Evolutionary conservation across 1,139 yeast genomes (phyloP).

Genomic region (Geotrichum bryndzae): DNA sequence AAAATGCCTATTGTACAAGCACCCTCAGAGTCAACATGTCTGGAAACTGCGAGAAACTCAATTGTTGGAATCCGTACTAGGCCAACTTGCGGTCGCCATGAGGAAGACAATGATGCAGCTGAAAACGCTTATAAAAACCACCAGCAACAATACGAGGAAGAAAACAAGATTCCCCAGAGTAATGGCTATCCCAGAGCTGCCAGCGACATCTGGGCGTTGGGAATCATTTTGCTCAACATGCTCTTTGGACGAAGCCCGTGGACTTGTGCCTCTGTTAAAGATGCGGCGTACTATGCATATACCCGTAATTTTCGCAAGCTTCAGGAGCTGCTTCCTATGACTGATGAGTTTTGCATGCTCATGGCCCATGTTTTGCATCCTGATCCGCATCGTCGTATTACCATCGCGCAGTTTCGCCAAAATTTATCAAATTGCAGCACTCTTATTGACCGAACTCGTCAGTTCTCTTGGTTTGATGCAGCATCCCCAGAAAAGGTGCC

Average conservation of each 20-base stretch:
- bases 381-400: conserved; percentile 13
- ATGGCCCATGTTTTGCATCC: conserved; percentile 16
- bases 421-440: background rate
- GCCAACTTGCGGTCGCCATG: background rate
- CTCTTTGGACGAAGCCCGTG: conserved; percentile 90
- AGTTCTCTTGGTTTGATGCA: conserved; percentile 13
- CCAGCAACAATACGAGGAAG: background rate
- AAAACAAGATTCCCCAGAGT: background rate
- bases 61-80: background rate
- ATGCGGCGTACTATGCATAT: conserved; percentile 8
- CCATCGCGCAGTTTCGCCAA: conserved; percentile 4
- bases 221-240: conserved; percentile 71
- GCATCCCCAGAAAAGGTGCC: background rate
- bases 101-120: background rate
- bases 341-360: conserved; percentile 7
- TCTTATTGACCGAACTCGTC: conserved; percentile 1
- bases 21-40: background rate
- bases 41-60: background rate
- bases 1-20: background rate
- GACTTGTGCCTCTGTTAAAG: conserved; percentile 38
- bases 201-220: conserved; percentile 78
- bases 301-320: conserved; percentile 1
- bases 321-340: conserved; percentile 10
- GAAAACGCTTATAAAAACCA: background rate
- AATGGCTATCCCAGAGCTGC: conserved; percentile 15